A percentile compares a stretch with the other conserved stretches of the same genome.
phyloP scores from a whole-genome alignment of 257 asterid species.

The Penstemon eatonii region DNA sequence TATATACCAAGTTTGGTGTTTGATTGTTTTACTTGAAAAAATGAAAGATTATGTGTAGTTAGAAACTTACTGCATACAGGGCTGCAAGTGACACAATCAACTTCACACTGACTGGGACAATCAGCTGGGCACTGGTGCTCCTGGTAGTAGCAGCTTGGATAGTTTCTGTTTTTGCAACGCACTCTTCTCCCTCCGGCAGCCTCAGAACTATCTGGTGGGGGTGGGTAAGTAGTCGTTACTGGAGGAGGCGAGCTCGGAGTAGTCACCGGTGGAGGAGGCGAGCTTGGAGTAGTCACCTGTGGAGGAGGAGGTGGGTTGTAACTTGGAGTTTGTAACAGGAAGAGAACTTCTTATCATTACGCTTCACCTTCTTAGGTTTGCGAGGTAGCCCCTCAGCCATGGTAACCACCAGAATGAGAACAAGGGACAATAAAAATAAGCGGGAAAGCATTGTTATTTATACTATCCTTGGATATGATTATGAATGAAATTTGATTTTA shows the following conservation, averaged over 20 bases:
- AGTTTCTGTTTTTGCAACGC: constrained; percentile 48
- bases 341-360: constrained; percentile 47
- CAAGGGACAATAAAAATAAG: constrained; percentile 30
- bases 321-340: constrained; percentile 34
- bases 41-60: background rate
- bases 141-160: constrained; percentile 35
- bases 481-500: background rate
- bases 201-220: constrained; percentile 43
- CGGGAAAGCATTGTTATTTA: constrained; percentile 29
- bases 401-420: constrained; percentile 34
- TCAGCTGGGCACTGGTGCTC: constrained; percentile 53
- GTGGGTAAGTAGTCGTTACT: too few relatives aligned
- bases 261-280: constrained; percentile 22
- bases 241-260: constrained; percentile 22
- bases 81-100: constrained; percentile 66
- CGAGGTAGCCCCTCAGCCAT: constrained; percentile 39
- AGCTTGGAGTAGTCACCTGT: constrained; percentile 7
- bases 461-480: background rate
- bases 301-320: constrained; percentile 28
- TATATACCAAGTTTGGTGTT: too few relatives aligned
- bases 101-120: constrained; percentile 54
- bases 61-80: constrained; percentile 65
- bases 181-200: constrained; percentile 49
- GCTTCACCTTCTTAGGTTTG: constrained; percentile 47
- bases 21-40: too few relatives aligned